phyloP scores from a whole-genome alignment of 1,284 basidiomycete genomes.

The Malassezia psittaci region DNA sequence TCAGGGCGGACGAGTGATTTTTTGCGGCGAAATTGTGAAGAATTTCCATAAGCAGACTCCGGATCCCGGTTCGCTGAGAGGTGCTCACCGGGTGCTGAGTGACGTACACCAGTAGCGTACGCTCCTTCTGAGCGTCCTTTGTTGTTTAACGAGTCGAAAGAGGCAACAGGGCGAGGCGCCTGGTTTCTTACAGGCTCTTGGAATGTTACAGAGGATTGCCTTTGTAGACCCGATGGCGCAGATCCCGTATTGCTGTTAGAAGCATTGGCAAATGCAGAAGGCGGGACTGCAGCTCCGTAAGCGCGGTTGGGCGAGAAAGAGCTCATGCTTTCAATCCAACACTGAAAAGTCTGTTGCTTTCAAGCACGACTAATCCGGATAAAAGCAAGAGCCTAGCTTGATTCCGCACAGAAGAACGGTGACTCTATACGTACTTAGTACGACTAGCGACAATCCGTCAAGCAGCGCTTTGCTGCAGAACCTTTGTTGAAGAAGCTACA shows the following conservation, averaged over 20 bases:
- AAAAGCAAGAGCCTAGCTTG: no score
- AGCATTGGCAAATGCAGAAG: no score
- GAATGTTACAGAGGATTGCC: neutral
- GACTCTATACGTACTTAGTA: no score
- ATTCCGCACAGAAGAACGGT: no score
- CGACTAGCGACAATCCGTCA: no score
- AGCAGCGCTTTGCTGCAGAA: no score
- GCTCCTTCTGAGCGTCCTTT: neutral
- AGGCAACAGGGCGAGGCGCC: neutral
- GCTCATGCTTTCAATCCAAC: neutral
- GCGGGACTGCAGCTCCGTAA: neutral
- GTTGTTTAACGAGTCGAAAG: neutral
- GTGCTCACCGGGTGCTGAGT: constrained; percentile 7
- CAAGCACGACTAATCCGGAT: neutral
- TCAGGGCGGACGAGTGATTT: constrained; percentile 89
- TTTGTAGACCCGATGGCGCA: neutral
- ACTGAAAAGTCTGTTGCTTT: neutral
- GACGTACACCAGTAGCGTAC: neutral
- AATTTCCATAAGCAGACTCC: constrained; percentile 31
- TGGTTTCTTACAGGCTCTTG: neutral
- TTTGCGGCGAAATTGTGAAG: constrained; percentile 58
- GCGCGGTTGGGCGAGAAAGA: neutral
- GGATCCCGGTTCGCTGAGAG: constrained; percentile 21
- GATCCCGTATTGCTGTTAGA: no score
- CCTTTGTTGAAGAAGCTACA: no score